Conservation (phyloP, 2,329 filamentous ascomycete species). For the Pseudocercospora fijiensis region DNA sequence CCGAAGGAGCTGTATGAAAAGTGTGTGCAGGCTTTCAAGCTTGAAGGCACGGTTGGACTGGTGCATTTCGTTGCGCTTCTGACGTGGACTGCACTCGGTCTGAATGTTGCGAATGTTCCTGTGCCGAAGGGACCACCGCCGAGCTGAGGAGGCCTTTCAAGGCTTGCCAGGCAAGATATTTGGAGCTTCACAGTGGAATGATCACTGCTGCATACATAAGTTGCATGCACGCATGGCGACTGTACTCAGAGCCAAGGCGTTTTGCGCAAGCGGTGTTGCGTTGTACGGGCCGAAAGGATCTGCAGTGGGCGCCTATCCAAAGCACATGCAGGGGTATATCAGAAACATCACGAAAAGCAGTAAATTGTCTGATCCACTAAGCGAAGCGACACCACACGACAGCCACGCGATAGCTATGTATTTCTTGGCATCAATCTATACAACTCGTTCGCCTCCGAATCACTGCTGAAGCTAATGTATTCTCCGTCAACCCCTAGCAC, state of each 20-base stretch:
- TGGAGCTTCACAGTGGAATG: neutral
- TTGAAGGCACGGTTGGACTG: conserved; percentile 23
- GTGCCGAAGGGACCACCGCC: neutral
- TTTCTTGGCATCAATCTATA: neutral
- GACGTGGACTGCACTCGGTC: conserved; percentile 24
- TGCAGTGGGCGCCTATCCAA: neutral
- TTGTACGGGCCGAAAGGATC: neutral
- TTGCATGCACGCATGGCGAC: neutral
- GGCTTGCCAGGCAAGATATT: neutral
- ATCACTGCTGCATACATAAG: neutral
- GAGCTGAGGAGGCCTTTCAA: neutral
- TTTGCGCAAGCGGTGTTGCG: neutral
- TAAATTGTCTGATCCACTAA: neutral
- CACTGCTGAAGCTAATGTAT: neutral
- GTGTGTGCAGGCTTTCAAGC: conserved; percentile 19
- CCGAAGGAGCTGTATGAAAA: conserved; percentile 21
- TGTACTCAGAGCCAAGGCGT: neutral
- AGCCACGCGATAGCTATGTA: neutral
- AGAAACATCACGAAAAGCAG: neutral
- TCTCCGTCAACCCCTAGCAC: neutral
- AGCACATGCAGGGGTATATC: neutral
- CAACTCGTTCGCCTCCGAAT: neutral
- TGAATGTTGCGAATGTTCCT: conserved; percentile 25
- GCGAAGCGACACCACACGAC: conserved; percentile 5
- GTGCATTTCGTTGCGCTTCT: conserved; percentile 27